phyloP scores from a whole-genome alignment of 2,329 filamentous ascomycete species.

The Diaporthe velutina region DNA sequence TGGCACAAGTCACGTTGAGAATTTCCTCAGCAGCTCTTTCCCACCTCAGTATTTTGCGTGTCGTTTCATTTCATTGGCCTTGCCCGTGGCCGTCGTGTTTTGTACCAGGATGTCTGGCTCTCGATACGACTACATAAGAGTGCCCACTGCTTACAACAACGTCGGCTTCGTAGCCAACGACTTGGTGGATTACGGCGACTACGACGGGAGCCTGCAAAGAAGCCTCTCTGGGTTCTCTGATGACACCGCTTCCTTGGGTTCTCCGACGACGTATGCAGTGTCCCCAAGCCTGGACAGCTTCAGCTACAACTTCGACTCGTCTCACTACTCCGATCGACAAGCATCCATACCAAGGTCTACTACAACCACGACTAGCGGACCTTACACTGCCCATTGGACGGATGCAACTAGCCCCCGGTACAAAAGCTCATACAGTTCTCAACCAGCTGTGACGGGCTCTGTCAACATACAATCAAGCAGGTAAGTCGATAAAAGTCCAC shows the following conservation, averaged over 20 bases:
- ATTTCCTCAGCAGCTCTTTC: not conserved
- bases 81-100: not conserved
- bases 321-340: not conserved
- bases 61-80: not conserved
- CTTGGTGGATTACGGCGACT: constrained; percentile 15
- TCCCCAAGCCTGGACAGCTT: constrained; percentile 25
- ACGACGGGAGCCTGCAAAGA: constrained; percentile 31
- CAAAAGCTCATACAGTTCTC: constrained; percentile 1
- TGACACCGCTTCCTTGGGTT: constrained; percentile 15
- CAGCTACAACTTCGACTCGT: not conserved
- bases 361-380: not conserved
- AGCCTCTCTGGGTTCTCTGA: constrained; percentile 28
- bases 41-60: not conserved
- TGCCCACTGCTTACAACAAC: constrained; percentile 27
- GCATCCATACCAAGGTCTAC: not conserved
- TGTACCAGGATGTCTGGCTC: constrained; percentile 30
- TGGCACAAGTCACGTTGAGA: not conserved
- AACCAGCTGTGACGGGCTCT: not conserved
- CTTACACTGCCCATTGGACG: constrained; percentile 6
- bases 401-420: not conserved
- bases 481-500: not conserved
- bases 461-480: constrained; percentile 2
- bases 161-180: constrained; percentile 28
- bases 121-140: constrained; percentile 29
- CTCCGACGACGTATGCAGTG: not conserved